Evolutionary conservation across 805 yeast species (phyloP), one percentile per base, ranked within the genome.

Genomic region (Torulaspora microellipsoides): DNA sequence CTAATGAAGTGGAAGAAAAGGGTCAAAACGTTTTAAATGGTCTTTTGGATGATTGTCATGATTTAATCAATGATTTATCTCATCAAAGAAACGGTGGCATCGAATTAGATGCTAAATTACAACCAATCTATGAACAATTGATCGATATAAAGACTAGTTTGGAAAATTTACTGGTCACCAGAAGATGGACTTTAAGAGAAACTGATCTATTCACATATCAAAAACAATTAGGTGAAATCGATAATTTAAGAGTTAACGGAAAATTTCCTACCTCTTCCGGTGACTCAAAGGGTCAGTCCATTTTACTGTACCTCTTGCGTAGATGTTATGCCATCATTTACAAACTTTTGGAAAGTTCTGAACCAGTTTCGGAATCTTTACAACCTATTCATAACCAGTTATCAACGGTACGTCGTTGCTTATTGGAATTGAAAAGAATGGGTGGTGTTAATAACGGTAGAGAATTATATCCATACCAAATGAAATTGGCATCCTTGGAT

Each of bases 151-250:
- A 88, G 62, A 72, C 78, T 17, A 81, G 82, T 14, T 73, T 93
- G 48, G 96, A 87, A 54, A 87, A 86, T 53, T 70, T 93, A 49
- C 72, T 91, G 55, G 80, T 93, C 35, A 93, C 99, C 2, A 81
- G 96, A 65, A 78, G 99, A 63, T 93, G 99, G 99, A 91, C 98
- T 2, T 71, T 93, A 68, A 79, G 99, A 59, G 96, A 90, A 58
- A 93, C 99, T 0, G 99, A 93, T 67, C 72, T 93, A 48, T 93
- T 85, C 67, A 74, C 76, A 38, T 90, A 85, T 62, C 95, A 89
- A 65, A 80, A 82, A 57, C 73, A 74, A 49, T 71, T 93, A 49
- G 81, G 79, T 56, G 76, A 72, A 45, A 81, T 93, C 48, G 96
- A 91, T 60, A 83, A 80, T 40, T 60, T 75, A 49, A 73, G 96